Conservation (phyloP, 1,284 basidiomycete species). For the Omphalotus olearius region DNA sequence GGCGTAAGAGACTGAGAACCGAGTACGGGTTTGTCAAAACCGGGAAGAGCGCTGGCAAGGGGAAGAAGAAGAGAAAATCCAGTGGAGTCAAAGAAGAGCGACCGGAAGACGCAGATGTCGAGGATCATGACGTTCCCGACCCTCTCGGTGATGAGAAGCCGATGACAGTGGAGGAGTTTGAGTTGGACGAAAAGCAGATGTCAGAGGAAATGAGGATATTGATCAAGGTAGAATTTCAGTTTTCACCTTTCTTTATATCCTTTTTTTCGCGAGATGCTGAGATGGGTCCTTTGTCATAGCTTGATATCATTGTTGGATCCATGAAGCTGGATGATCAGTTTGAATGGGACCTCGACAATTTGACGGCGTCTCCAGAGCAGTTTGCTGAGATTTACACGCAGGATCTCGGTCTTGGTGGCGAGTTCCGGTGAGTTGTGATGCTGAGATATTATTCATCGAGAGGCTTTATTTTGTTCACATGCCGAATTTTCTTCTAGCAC, state of each 20-base stretch:
- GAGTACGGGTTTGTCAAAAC: slow-evolving; percentile 26
- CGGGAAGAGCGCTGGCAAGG: slow-evolving; percentile 22
- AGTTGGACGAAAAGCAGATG: slow-evolving; percentile 53
- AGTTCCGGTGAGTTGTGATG: slow-evolving; percentile 75
- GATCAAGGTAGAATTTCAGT: slow-evolving; percentile 68
- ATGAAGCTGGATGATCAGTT: slow-evolving; percentile 96
- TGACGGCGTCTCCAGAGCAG: slow-evolving; percentile 80
- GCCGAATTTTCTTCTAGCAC: slow-evolving; percentile 52
- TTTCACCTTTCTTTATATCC: slow-evolving; percentile 8
- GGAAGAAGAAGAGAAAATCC: slow-evolving; percentile 24
- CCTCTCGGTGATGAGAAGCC: slow-evolving; percentile 36
- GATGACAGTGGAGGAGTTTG: slow-evolving; percentile 46
- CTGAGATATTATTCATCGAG: not conserved
- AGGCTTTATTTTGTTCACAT: not conserved
- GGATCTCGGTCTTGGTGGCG: slow-evolving; percentile 88
- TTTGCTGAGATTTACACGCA: slow-evolving; percentile 87
- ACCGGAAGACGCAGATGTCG: slow-evolving; percentile 26
- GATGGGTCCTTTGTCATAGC: slow-evolving; percentile 36
- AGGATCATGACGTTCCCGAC: slow-evolving; percentile 28
- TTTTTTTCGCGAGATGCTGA: slow-evolving; percentile 6
- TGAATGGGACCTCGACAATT: slow-evolving; percentile 93
- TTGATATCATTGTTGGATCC: slow-evolving; percentile 94
- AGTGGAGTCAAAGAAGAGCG: slow-evolving; percentile 22
- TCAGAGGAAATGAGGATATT: slow-evolving; percentile 86
- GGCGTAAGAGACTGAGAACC: slow-evolving; percentile 52